phyloP scores from a whole-genome alignment of 2,329 filamentous ascomycete species.

The Didymella lethalis region DNA sequence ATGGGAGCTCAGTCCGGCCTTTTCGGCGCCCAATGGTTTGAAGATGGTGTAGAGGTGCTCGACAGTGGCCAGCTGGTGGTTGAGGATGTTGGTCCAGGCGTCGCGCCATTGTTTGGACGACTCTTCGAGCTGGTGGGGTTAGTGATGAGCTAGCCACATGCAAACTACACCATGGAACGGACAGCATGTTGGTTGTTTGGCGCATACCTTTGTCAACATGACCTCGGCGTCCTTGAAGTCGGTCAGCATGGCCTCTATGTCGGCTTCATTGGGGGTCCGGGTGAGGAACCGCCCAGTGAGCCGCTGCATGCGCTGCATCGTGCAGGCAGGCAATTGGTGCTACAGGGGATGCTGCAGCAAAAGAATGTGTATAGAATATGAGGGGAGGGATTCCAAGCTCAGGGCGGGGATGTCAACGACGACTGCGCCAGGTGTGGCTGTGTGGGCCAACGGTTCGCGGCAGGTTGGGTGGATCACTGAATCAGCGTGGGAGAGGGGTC shows the following conservation, averaged over 20 bases:
- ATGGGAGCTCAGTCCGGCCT: conserved; percentile 59
- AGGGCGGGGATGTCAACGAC: conserved; percentile 8
- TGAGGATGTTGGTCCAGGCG: conserved; percentile 76
- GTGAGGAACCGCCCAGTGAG: conserved; percentile 76
- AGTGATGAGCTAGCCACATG: background rate
- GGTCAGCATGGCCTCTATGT: conserved; percentile 75
- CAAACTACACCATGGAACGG: background rate
- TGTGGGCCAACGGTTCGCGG: conserved; percentile 29
- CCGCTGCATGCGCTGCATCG: conserved; percentile 76
- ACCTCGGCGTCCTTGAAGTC: conserved; percentile 84
- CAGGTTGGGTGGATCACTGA: conserved; percentile 29
- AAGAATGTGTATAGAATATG: conserved; percentile 1
- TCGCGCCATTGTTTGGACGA: conserved; percentile 79
- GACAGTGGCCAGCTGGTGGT: conserved; percentile 71
- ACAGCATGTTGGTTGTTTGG: background rate
- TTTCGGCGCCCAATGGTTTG: conserved; percentile 75
- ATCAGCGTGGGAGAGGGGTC: conserved; percentile 16
- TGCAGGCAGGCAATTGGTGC: conserved; percentile 37
- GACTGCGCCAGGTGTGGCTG: conserved; percentile 29
- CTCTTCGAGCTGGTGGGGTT: conserved; percentile 70
- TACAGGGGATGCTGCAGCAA: background rate
- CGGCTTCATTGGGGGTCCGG: conserved; percentile 76
- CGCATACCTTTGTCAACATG: conserved; percentile 72
- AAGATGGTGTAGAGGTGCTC: conserved; percentile 77
- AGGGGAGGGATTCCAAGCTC: background rate